Conservation (phyloP, 257 asterid genomes). For the Paulownia fortunei region DNA sequence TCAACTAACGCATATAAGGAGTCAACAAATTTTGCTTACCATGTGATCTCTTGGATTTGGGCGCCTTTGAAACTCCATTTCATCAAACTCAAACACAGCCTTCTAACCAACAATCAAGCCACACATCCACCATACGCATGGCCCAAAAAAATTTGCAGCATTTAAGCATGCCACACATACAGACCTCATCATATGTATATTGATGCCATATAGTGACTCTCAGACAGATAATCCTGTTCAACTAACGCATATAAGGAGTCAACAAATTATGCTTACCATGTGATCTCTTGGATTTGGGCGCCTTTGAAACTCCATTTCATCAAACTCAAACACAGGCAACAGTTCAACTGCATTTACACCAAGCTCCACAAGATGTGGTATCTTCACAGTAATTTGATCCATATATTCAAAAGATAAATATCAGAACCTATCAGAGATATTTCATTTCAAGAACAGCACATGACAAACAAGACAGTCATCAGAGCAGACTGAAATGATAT, state of each 20-base stretch:
- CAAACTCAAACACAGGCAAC: constrained; percentile 94
- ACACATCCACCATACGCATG: constrained; percentile 10
- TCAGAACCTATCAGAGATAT: constrained; percentile 5
- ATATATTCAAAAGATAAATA: constrained; percentile 29
- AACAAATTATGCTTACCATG: constrained; percentile 56
- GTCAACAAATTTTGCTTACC: constrained; percentile 46
- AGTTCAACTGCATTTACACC: constrained; percentile 94
- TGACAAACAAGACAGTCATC: constrained; percentile 18
- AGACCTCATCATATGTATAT: constrained; percentile 20
- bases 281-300: constrained; percentile 94
- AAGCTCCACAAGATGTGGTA: constrained; percentile 95
- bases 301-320: constrained; percentile 94
- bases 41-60: constrained; percentile 95
- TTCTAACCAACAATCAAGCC: constrained; percentile 14
- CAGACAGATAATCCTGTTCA: not conserved
- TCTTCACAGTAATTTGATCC: constrained; percentile 54
- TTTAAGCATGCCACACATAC: constrained; percentile 21
- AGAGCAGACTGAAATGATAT: not conserved
- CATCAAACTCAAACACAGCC: constrained; percentile 95
- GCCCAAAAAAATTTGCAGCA: constrained; percentile 12
- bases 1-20: not conserved
- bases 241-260: not conserved
- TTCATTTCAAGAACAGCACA: constrained; percentile 17
- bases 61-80: constrained; percentile 84
- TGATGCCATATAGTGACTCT: constrained; percentile 6